phyloP scores from a whole-genome alignment of 768 basidiomycete genomes.

The Naganishia antarctica region DNA sequence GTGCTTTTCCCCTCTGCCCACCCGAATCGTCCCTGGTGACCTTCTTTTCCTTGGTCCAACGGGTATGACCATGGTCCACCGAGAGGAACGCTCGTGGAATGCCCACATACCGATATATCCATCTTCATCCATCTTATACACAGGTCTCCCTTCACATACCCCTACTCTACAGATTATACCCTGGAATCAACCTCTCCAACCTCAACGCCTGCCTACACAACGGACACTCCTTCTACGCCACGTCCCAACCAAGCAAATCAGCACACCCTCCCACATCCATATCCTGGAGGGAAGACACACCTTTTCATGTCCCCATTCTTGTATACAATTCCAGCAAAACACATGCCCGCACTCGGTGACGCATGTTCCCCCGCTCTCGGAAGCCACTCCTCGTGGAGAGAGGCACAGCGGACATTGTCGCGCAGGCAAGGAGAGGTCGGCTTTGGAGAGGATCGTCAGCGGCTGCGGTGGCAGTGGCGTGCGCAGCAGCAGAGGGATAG shows the following conservation, averaged over 20 bases:
- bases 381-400: slow-evolving; percentile 40
- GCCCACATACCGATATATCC: no score
- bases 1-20: no score
- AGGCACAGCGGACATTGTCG: slow-evolving; percentile 47
- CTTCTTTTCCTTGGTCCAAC: no score
- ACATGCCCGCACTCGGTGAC: slow-evolving; percentile 50
- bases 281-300: slow-evolving; percentile 31
- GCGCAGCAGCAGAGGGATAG: slow-evolving; percentile 23
- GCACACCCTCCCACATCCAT: not conserved
- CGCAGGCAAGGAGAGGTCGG: slow-evolving; percentile 31
- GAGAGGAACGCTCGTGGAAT: no score
- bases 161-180: slow-evolving; percentile 38
- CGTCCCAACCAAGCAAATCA: not conserved
- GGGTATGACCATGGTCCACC: no score
- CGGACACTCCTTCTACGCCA: slow-evolving; percentile 46
- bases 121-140: not conserved
- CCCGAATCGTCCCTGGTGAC: no score
- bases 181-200: slow-evolving; percentile 45
- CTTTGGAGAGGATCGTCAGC: slow-evolving; percentile 38
- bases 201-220: slow-evolving; percentile 46
- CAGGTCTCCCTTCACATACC: not conserved
- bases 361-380: slow-evolving; percentile 44
- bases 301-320: slow-evolving; percentile 46
- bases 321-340: slow-evolving; percentile 50
- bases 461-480: slow-evolving; percentile 25